Evolutionary conservation across 495 filamentous ascomycete species (phyloP), one percentile per base, ranked within the genome.

Genomic region (Elasticomyces elasticus): DNA sequence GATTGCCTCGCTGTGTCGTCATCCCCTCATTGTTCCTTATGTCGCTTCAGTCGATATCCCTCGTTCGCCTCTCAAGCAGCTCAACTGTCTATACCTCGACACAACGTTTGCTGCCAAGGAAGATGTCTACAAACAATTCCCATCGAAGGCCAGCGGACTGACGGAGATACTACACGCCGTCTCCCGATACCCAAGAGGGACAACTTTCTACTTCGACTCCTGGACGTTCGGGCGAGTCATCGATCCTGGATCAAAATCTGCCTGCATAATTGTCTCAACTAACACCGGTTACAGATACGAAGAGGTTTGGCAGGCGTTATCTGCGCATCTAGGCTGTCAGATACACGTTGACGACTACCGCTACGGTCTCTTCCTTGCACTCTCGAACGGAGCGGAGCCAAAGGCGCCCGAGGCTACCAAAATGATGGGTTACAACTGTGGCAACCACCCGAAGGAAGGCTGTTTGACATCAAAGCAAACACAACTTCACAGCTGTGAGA

Each of bases 401-500:
- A 47, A 58, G 25, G 64, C 74, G 9, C 67, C 68, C 12, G 84
- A 88, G 63, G 82, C 79, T 0, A 71, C 85, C 1, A 78, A 75
- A 11, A 74, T 96, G 22, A 80, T 79, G 26, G 91, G 90, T 0
- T 95, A 85, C 62, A 73, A 79, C 42, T 80, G 83, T 51, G 90
- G 86, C 22, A 95, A 95, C 55, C 75, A 66, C 19, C 63, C 70
- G 22, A 75, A 85, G n/a, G 55, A 68, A 1, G 89, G 89, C 5
- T 87, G 81, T 63, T 69, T 96, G 33, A 95, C 87, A 5, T 71
- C 86, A 28, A 64, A 77, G 13, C 67, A 67, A 17, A 79, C 77
- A n/a, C 79, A 83, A n/a, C 72, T 96, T 23, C 90, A 96, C 67
- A 91, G 87, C 62, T 96, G 91, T 56, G 90, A 91, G 59, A 81